phyloP scores from a whole-genome alignment of 257 asterid species.

The Apocynum venetum region DNA sequence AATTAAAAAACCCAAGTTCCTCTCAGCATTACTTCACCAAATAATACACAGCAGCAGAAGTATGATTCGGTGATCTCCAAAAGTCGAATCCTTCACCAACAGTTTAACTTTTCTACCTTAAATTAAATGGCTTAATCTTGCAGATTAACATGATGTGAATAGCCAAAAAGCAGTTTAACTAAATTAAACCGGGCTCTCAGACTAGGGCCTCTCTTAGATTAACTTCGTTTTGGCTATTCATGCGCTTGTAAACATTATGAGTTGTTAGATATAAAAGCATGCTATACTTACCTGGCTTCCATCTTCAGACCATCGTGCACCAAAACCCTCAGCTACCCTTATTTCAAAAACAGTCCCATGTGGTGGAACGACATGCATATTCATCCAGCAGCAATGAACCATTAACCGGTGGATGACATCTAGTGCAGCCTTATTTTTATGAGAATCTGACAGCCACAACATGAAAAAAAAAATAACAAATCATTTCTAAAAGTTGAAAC shows the following conservation, averaged over 20 bases:
- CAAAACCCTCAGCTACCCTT: slow-evolving; percentile 60
- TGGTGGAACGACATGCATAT: slow-evolving; percentile 64
- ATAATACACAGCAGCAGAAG: no score
- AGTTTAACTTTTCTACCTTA: not conserved
- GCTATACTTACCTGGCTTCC: slow-evolving; percentile 55
- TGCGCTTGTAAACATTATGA: not conserved
- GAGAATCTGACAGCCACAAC: slow-evolving; percentile 37
- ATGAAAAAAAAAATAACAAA: not conserved
- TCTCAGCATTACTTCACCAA: no score
- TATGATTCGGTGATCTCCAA: no score
- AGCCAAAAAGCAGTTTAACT: not conserved
- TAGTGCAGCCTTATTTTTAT: slow-evolving; percentile 54
- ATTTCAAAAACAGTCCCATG: slow-evolving; percentile 68
- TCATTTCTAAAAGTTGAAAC: not conserved
- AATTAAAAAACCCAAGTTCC: no score
- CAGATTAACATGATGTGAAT: not conserved
- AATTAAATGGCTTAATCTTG: not conserved
- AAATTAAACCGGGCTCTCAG: no score
- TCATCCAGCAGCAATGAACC: slow-evolving; percentile 56
- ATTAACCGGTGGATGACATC: slow-evolving; percentile 43
- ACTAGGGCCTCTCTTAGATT: no score
- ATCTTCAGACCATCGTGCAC: slow-evolving; percentile 84
- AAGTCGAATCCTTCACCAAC: no score
- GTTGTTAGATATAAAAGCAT: not conserved
- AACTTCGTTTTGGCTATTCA: not conserved